phyloP scores from a whole-genome alignment of 345 rosid genomes.

The Clausena lansium region DNA sequence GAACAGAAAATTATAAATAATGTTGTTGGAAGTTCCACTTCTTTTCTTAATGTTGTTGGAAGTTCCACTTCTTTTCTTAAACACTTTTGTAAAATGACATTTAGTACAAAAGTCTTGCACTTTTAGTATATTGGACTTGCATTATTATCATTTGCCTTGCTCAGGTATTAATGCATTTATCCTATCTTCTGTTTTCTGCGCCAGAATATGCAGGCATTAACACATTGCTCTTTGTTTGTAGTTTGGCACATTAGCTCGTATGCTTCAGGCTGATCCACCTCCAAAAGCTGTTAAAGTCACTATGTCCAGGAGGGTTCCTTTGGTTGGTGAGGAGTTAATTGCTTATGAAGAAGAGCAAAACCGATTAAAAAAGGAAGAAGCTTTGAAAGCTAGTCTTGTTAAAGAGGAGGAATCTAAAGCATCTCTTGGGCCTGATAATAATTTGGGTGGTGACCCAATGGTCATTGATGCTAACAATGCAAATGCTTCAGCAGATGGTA shows the following conservation, averaged over 20 bases:
- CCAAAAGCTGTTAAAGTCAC: conserved; percentile 96
- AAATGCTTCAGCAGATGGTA: conserved; percentile 64
- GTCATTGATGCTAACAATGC: conserved; percentile 56
- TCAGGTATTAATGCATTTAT: not conserved
- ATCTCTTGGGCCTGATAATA: conserved; percentile 50
- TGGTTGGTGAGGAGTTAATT: conserved; percentile 94
- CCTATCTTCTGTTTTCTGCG: conserved; percentile 6
- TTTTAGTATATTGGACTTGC: not conserved
- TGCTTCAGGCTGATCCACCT: conserved; percentile 99
- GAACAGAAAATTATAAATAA: not conserved
- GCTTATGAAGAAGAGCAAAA: conserved; percentile 97
- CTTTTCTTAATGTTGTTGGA: not conserved
- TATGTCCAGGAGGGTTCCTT: conserved; percentile 92
- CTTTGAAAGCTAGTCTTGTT: conserved; percentile 73
- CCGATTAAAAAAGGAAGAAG: conserved; percentile 83
- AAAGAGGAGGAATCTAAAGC: conserved; percentile 87
- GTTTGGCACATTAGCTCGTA: conserved; percentile 95
- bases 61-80: not conserved
- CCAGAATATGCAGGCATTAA: conserved; percentile 3
- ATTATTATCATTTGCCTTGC: not conserved
- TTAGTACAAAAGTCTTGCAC: not conserved
- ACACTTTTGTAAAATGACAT: not conserved
- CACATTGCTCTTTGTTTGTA: conserved; percentile 32
- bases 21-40: not conserved
- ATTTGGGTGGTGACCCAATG: conserved; percentile 83